Evolutionary conservation across 345 rosid genomes (phyloP), one percentile per base, ranked within the genome.

Genomic region (Moricandia moricandioides): DNA sequence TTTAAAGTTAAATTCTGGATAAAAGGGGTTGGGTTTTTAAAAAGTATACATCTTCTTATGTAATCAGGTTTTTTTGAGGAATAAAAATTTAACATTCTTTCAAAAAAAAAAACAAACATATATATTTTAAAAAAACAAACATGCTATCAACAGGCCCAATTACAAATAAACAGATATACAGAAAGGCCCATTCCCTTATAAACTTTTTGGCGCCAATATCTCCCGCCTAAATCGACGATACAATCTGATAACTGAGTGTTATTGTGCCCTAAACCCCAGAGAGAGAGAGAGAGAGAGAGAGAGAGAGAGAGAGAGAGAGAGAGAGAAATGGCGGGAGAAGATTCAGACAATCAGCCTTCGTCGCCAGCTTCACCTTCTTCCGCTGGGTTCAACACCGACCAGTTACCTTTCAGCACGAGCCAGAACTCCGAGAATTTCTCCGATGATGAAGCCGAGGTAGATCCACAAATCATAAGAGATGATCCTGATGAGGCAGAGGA

Each of bases 401-500:
- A 84, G 54, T 86, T 93, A 54, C 98, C 98, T 4, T 75, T 54
- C 16, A 78, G 83, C 78, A 84, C 89, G 65, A 88, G 89, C 81
- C 88, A 78, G 58, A 78, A 79, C 56, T 81, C 89, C 3, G 86
- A 86, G 66, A 86, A 84, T 72, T 80, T 76, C 84, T 81, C 90
- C 66, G 98, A 89, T 9, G 98, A 88, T 26, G 98, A 95, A 84
- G 99, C 99, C 47, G 86, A 87, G 72, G 99, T 95, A 57, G 99
- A 95, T 72, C 90, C 96, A n/a, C 82, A 78, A 0, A 59, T 92
- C 79, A 80, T 95, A 35, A 80, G 82, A 1, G 97, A 95, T 18
- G 96, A 90, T 66, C 83, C 83, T 1, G 97, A 95, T 18, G 96
- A 90, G 68, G 82, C 83, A 3, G 95, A 87, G 3, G 85, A 79